These are phyloP conservation scores for Castanospermum australe DNA, from an alignment of 306 rosid species.

Conservation along the genomic window DNA sequence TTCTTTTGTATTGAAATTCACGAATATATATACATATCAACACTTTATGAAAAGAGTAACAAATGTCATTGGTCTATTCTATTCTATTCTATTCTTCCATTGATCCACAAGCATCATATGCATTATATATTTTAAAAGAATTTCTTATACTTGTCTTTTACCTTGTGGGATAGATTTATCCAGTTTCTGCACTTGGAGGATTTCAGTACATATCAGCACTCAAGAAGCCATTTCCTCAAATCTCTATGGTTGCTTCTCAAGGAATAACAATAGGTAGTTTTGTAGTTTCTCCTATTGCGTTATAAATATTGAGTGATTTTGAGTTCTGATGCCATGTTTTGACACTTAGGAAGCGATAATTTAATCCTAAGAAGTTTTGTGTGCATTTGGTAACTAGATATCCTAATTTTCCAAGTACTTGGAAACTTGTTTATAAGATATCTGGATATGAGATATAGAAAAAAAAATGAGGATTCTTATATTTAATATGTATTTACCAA, in stretches of 20 bases:
- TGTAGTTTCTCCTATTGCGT: not conserved
- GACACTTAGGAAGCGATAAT: too few relatives aligned
- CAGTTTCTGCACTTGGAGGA: slow-evolving; percentile 92
- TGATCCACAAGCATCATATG: not conserved
- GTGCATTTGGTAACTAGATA: too few relatives aligned
- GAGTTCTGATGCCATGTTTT: not conserved
- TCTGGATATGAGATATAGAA: not conserved
- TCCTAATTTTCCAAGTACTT: not conserved
- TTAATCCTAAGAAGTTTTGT: too few relatives aligned
- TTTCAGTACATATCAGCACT: slow-evolving; percentile 70
- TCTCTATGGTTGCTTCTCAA: slow-evolving; percentile 89
- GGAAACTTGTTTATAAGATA: not conserved
- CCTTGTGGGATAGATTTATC: slow-evolving; percentile 64
- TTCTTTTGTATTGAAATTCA: not conserved
- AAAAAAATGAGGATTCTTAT: not conserved
- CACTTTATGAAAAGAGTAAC: not conserved
- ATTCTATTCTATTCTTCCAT: not conserved
- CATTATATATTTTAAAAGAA: not conserved
- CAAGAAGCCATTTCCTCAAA: slow-evolving; percentile 76
- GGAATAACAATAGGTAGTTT: slow-evolving; percentile 76
- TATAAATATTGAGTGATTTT: not conserved
- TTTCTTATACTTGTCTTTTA: not conserved
- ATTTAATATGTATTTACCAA: not conserved
- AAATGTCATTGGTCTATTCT: not conserved
- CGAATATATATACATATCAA: not conserved